These are phyloP conservation scores for Boletales sp. DNA, from an alignment of 768 basidiomycete genomes.

Conservation along the genomic window DNA sequence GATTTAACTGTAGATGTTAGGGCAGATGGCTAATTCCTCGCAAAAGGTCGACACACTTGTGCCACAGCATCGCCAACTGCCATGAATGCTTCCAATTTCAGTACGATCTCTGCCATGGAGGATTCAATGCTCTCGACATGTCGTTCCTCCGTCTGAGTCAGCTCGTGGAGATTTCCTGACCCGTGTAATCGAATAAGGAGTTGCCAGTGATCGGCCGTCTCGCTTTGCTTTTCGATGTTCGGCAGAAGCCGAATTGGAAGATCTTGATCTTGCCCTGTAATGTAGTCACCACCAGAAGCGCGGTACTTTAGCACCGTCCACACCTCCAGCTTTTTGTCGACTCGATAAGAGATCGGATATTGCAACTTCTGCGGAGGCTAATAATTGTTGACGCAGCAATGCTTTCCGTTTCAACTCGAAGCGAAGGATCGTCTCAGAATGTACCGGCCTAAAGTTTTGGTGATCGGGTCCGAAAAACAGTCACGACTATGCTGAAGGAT, in stretches of 20 bases:
- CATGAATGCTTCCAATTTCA: conserved; percentile 26
- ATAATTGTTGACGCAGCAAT: conserved; percentile 6
- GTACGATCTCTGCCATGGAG: conserved; percentile 21
- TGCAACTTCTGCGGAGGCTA: conserved; percentile 14
- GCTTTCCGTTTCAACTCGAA: conserved; percentile 25
- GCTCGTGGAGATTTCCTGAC: neutral
- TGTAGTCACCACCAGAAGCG: neutral
- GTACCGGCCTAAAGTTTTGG: conserved; percentile 4
- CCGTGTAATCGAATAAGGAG: conserved; percentile 23
- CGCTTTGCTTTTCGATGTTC: neutral
- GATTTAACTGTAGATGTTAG: conserved; percentile 16
- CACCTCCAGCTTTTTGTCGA: conserved; percentile 10
- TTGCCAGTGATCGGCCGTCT: conserved; percentile 5
- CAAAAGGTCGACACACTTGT: conserved; percentile 9
- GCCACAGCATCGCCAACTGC: conserved; percentile 17
- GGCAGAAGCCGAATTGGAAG: conserved; percentile 16
- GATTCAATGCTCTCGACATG: conserved; percentile 4
- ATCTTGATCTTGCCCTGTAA: conserved; percentile 14
- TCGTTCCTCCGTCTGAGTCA: neutral
- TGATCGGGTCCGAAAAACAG: too few relatives aligned
- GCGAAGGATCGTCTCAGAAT: conserved; percentile 15
- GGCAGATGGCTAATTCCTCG: neutral
- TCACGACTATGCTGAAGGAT: neutral
- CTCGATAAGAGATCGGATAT: conserved; percentile 17
- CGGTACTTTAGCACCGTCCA: neutral